Percentiles rank a stretch among this genome's conserved stretches.
phyloP scores from a whole-genome alignment of 495 filamentous ascomycete genomes.

The Darksidea phi region DNA sequence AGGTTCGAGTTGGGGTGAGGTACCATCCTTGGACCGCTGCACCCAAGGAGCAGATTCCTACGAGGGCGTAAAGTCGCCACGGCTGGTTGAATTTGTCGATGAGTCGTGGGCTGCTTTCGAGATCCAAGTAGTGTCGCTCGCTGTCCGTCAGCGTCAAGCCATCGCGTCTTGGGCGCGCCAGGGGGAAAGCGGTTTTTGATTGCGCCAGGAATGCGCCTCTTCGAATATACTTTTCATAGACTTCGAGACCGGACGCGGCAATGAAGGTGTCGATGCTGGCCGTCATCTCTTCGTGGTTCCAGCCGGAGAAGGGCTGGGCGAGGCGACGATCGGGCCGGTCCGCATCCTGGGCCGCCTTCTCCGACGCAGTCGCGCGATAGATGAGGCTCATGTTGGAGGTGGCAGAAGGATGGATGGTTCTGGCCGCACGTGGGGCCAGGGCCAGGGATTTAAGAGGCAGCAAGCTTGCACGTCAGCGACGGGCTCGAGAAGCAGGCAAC shows the following conservation, averaged over 20 bases:
- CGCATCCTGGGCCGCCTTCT: not conserved
- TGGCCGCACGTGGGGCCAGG: too few relatives aligned
- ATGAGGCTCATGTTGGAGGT: conserved; percentile 5
- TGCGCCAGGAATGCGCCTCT: conserved; percentile 26
- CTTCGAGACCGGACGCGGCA: conserved; percentile 10
- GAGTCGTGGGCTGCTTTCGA: conserved; percentile 14
- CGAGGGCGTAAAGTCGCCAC: conserved; percentile 22
- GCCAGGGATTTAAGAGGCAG: too few relatives aligned
- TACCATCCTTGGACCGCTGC: conserved; percentile 28
- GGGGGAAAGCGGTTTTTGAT: conserved; percentile 16
- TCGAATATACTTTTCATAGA: conserved; percentile 23
- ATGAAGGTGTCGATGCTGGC: conserved; percentile 20
- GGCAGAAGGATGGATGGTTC: not conserved
- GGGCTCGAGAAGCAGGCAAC: too few relatives aligned
- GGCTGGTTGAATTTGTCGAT: conserved; percentile 28
- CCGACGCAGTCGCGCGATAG: not conserved
- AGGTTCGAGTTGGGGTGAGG: not conserved
- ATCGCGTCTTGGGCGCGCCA: conserved; percentile 5
- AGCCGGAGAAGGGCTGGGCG: conserved; percentile 20
- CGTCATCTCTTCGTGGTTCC: conserved; percentile 20
- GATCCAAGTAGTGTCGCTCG: conserved; percentile 19
- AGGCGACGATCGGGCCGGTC: conserved; percentile 19
- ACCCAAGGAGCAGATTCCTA: conserved; percentile 15
- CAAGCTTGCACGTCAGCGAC: too few relatives aligned
- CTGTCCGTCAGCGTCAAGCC: conserved; percentile 11